Base-by-base conservation (phyloP, 257 asterid species). In the Solanum megistacrolobum region DNA sequence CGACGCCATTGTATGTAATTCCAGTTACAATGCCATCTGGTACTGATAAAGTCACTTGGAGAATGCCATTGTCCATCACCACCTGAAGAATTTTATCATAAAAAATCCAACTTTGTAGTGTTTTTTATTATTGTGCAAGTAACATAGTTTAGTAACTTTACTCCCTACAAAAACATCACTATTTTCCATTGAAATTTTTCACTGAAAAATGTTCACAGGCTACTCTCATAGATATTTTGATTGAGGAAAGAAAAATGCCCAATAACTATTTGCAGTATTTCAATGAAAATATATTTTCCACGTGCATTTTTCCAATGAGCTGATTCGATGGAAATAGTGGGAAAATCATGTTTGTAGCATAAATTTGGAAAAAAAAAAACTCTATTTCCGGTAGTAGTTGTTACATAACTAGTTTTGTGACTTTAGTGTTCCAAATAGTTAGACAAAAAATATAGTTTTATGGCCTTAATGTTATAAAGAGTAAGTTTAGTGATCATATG, bases 11-110 rank as follows among this genome's bases (percentile, higher is more conserved):
- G 65, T 93, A 95, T 31, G 86, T 88, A 73, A 95, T 93, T 86
- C 94, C 94, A 71, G 84, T 90, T 73, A 94, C 78, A 83, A 94
- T 91, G 6, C 98, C 98, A 43, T 93, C 98, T 20, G 98, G 98
- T 88, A 93, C 92, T 48, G 98, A 88, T 90, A 95, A 85, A 20
- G 94, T 92, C 75, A 94, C 92, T 88, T 94, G 94, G 27, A 94
- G 89, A 23, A 93, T 91, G 71, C 98, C 98, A 91, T 95, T 94
- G 89, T 94, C 98, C 79, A 95, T 89, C 87, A 93, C 92, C 75
- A 94, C 94, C 98, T 95, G 95, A 48, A 81, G 41, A 48, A 23
- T 38, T 75, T 65, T 9, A 23, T 62, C 72, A 65, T 13, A 65
- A 65, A 46, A n/a, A n/a, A 65, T 65, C 16, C 72, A 65, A n/a